A percentile compares a stretch with the other conserved stretches of the same genome.
Evolutionary conservation across 768 basidiomycete species (phyloP).

Genomic region (Termitomyces sp.): DNA sequence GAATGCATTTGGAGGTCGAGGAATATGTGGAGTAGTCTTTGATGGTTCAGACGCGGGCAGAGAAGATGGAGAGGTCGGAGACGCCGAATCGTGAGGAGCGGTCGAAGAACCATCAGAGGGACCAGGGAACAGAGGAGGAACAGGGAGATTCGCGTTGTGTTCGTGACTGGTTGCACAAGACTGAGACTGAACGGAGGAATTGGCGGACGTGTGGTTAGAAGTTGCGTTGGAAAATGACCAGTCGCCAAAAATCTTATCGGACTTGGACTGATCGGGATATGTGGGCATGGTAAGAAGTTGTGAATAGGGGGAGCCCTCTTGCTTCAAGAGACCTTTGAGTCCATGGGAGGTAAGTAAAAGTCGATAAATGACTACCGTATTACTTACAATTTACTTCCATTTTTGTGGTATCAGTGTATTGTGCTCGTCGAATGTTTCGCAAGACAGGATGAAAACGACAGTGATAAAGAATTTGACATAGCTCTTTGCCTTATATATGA

Average conservation of each 20-base stretch:
- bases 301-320: conserved; percentile 3
- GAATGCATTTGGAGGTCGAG: conserved; percentile 80
- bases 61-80: not conserved
- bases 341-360: not conserved
- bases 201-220: not conserved
- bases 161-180: not conserved
- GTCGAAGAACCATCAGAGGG: not conserved
- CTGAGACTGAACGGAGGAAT: not conserved
- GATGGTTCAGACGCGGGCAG: conserved; percentile 3
- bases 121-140: not conserved
- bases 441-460: not conserved
- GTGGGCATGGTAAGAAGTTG: conserved; percentile 3
- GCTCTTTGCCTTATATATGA: conserved; percentile 16
- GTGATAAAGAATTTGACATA: conserved; percentile 1
- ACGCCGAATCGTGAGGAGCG: not conserved
- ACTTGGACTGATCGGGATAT: not conserved
- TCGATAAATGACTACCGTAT: not conserved
- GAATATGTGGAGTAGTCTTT: conserved; percentile 36
- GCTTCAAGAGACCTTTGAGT: conserved; percentile 1
- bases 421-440: not conserved
- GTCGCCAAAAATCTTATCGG: not conserved
- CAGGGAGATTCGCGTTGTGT: not conserved
- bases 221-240: conserved; percentile 6
- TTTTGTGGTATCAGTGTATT: not conserved
- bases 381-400: conserved; percentile 8